Evolutionary conservation across 441 rosid species (phyloP), one percentile per base, ranked within the genome.

Genomic region (Populus hybrid): DNA sequence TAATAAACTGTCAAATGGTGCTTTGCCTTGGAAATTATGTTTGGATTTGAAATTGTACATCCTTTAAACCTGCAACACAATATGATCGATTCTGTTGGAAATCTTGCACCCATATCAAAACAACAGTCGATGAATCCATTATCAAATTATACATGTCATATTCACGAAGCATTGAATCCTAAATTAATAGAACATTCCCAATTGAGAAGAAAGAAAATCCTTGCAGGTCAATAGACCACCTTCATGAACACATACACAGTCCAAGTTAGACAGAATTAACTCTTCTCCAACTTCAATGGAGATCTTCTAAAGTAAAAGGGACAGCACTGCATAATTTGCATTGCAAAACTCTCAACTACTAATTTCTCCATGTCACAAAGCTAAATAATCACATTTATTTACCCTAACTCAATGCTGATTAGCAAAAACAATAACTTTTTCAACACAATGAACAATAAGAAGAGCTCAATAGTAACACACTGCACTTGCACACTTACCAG

Each of bases 401-500:
- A 76, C 68, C 6, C 40, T 18, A 26, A 10, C 23, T 35, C 16
- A 20, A 59, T 10, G 2, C 64, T 32, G 18, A 32, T 30, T n/a
- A 63, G 69, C 26, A 59, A 34, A 14, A 67, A 12, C 28, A 21
- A 36, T 8, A 21, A 8, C 16, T 24, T 34, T 69, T 30, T 30
- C 1, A 11, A 68, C 10, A 18, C 30, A 11, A 53, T 53, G 12
- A 71, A 30, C 46, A 69, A 26, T 46, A 70, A 11, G 32, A 21
- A 38, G 5, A 76, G 70, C 61, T 21, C 10, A 38, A 73, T 73
- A 50, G 28, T 2, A 77, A 21, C 23, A 10, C 24, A 78, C 91
- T 83, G 26, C 23, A 10, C 24, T 38, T 11, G 26, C 23, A 10
- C 24, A 78, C 91, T 83, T 76, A 89, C 95, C 88, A 2, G 86